Conservation (phyloP, 2,329 filamentous ascomycete genomes). For the Colletotrichum theobromicola region DNA sequence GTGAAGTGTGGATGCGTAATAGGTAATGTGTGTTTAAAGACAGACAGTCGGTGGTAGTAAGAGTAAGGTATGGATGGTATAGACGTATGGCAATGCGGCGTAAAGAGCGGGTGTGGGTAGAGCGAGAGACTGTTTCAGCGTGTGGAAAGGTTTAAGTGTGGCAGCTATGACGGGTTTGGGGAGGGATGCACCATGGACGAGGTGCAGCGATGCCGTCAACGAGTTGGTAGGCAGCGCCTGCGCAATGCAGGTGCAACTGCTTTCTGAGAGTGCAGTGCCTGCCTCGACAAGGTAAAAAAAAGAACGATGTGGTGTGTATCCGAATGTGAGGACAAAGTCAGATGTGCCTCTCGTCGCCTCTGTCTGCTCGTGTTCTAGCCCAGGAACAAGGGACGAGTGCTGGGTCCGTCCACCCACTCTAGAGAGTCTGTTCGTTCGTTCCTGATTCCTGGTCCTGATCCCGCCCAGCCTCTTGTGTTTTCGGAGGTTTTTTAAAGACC, state of each 20-base stretch:
- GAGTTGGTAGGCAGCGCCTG: neutral
- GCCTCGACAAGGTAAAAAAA: neutral
- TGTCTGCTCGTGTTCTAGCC: neutral
- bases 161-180: slow-evolving; percentile 13
- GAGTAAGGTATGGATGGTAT: neutral
- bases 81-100: neutral
- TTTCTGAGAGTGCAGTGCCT: neutral
- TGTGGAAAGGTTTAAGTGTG: slow-evolving; percentile 11
- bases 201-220: neutral
- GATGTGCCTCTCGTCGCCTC: neutral
- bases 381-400: neutral
- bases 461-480: neutral
- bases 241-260: neutral
- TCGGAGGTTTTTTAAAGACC: neutral
- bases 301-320: neutral
- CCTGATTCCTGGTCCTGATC: neutral
- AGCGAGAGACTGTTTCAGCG: slow-evolving; percentile 10
- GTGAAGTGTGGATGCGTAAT: neutral
- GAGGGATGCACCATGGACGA: slow-evolving; percentile 11
- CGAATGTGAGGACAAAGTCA: neutral
- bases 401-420: neutral
- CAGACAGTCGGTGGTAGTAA: neutral
- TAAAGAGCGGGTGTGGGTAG: neutral
- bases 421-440: neutral
- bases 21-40: neutral